Evolutionary conservation across 768 basidiomycete species (phyloP), one percentile per base, ranked within the genome.

Genomic region (Naganishia kalamii): DNA sequence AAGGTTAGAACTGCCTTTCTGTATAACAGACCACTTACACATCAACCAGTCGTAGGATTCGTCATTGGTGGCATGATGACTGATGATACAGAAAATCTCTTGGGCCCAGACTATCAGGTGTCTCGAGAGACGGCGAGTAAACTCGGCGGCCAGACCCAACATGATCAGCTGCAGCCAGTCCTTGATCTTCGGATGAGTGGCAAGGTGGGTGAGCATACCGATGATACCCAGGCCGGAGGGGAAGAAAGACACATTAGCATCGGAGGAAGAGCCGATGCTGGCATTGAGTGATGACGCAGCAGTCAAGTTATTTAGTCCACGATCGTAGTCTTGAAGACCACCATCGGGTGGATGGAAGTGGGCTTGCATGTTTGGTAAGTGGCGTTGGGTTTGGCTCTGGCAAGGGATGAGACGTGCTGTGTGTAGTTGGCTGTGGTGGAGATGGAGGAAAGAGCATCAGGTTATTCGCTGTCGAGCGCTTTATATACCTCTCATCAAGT

Each of bases 31-130:
- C 25, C n/a, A 60, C 59, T 47, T 32, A 61, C 60, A 41, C 64
- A 65, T 65, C 27, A 68, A 37, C 60, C 60, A 68, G 47, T 68
- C 66, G 30, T 63, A 57, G 10, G 51, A 49, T 17, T 63, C 64
- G 19, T 65, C 64, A 32, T 30, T 47, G 3, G 41, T 29, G 15
- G 13, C 12, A 49, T 65, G 64, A 10, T 27, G 30, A n/a, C 48
- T 48, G 4, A 29, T 44, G 15, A 68, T 62, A n/a, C 54, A 63
- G 17, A 60, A 32, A 0, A 52, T n/a, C 12, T 57, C 30, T 40
- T 50, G 21, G 17, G 44, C 33, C 43, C 44, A 67, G 4, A 32
- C 23, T n/a, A 43, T 47, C 6, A 62, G 17, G n/a, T 54, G 25
- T 17, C 50, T 62, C 17, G 43, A 27, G 15, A 46, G 15, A 21